Evolutionary conservation across 345 rosid species (phyloP).

Genomic region (Viola odorata): DNA sequence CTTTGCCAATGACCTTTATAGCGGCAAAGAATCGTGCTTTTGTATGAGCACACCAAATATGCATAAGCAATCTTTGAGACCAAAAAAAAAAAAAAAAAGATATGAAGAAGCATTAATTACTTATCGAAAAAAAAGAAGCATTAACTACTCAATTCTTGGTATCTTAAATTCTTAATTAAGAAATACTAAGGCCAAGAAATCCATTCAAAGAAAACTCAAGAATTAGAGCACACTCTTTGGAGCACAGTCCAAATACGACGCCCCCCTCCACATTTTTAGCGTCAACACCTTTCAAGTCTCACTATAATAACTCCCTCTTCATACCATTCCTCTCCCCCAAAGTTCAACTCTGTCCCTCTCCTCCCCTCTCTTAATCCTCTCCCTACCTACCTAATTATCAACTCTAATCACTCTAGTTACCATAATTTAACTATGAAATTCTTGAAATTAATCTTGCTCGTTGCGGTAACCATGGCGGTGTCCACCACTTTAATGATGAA

Average conservation of each 20-base stretch:
- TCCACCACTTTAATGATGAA: conserved; percentile 33
- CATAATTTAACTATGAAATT: conserved; percentile 30
- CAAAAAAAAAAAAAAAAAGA: no score
- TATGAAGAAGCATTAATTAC: no score
- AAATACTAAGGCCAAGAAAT: no score
- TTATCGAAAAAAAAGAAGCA: no score
- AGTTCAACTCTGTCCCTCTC: neutral
- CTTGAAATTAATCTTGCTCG: conserved; percentile 32
- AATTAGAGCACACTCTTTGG: conserved; percentile 34
- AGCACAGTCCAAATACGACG: conserved; percentile 22
- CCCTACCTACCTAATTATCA: conserved; percentile 1
- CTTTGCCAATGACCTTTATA: no score
- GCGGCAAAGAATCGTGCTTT: no score
- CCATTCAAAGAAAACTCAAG: conserved; percentile 8
- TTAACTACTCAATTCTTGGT: no score
- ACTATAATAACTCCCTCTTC: conserved; percentile 47
- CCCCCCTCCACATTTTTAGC: conserved; percentile 42
- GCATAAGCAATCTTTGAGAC: no score
- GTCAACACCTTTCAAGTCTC: conserved; percentile 47
- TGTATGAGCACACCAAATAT: no score
- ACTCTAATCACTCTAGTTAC: neutral
- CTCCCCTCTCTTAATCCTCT: conserved; percentile 6
- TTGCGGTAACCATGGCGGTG: conserved; percentile 43
- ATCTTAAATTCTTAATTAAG: no score
- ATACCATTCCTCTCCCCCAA: conserved; percentile 2